Percentiles rank a stretch among this genome's conserved stretches.
Evolutionary conservation across 2,329 filamentous ascomycete genomes (phyloP).

Genomic region (Pestalotiopsis fici): DNA sequence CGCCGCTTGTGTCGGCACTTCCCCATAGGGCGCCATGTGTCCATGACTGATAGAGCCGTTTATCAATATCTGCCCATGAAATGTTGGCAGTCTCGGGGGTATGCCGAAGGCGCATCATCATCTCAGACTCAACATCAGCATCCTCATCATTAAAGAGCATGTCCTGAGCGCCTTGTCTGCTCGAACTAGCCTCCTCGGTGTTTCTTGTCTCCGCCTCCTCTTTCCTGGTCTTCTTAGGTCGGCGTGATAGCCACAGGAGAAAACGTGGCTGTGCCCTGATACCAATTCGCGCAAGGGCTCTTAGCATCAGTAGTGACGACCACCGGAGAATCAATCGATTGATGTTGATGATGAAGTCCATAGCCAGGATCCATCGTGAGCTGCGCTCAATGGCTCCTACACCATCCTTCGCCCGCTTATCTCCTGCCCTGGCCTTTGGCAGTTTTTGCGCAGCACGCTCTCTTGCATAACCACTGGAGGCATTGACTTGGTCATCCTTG

Average conservation of each 20-base stretch:
- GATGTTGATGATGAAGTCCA: constrained; percentile 77
- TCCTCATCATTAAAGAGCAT: constrained; percentile 60
- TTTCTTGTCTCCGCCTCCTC: constrained; percentile 21
- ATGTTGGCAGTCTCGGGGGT: constrained; percentile 35
- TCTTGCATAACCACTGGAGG: constrained; percentile 63
- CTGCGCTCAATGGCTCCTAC: constrained; percentile 80
- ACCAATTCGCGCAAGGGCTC: constrained; percentile 58
- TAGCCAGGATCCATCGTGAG: constrained; percentile 74
- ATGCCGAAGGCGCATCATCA: constrained; percentile 61
- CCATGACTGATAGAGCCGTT: constrained; percentile 83
- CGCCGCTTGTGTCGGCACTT: constrained; percentile 75
- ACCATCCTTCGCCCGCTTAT: constrained; percentile 57
- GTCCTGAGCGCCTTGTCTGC: constrained; percentile 37
- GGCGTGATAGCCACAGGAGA: constrained; percentile 56
- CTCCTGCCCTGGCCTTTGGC: constrained; percentile 43
- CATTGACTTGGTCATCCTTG: constrained; percentile 42
- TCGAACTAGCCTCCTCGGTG: constrained; percentile 18
- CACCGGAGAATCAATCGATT: constrained; percentile 64
- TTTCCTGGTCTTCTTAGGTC: constrained; percentile 32
- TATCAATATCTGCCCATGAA: constrained; percentile 69
- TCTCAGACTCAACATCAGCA: constrained; percentile 80
- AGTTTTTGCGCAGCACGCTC: constrained; percentile 68
- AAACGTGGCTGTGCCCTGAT: constrained; percentile 63
- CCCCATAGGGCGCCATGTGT: constrained; percentile 83
- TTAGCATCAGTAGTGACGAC: constrained; percentile 54